Evolutionary conservation across 768 basidiomycete genomes (phyloP), one percentile per base, ranked within the genome.

Genomic region (Strobilomyces echinocephalus): DNA sequence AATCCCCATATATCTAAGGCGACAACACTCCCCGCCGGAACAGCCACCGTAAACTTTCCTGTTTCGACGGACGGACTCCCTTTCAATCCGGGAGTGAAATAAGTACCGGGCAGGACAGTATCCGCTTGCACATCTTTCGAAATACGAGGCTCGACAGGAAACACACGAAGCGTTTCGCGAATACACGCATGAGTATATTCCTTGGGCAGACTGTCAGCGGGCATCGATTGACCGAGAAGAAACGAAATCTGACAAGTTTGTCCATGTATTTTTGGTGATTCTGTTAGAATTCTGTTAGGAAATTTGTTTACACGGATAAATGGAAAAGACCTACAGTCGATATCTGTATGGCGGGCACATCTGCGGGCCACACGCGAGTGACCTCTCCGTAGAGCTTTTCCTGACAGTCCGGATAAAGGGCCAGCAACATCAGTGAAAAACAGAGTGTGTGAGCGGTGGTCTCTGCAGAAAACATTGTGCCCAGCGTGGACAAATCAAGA

Each of bases 371-470:
- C 15, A 76, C 40, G 16, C 45, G 50, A 10, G 49, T 31, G 6
- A 72, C 61, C 49, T 82, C 79, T 30, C 76, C 69, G 45, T 72
- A 74, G 0, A 83, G 57, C 49, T 70, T 76, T 31, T 73, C 63
- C 58, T 83, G 81, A 30, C 69, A 68, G 1, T 77, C 76, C 3
- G 80, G 79, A 56, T 81, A 64, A 14, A 81, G 65, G 5, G 82
- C 81, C 8, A 83, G 63, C 10, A 78, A 65, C 0, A 60, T 65
- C 12, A 80, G 52, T 2, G 73, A 68, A 52, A 79, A 79, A 35
- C 68, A 67, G 5, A 79, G 66, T 0, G 76, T 67, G 54, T 79
- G 74, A 5, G 78, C 71, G 2, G 76, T 71, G 0, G 79, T 81
- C 63, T 80, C 78, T 80, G 51, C 0, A n/a, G 34, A n/a, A 30